Evolutionary conservation across 2,329 filamentous ascomycete genomes (phyloP), one percentile per base, ranked within the genome.

Genomic region (Trichoderma atroviride): DNA sequence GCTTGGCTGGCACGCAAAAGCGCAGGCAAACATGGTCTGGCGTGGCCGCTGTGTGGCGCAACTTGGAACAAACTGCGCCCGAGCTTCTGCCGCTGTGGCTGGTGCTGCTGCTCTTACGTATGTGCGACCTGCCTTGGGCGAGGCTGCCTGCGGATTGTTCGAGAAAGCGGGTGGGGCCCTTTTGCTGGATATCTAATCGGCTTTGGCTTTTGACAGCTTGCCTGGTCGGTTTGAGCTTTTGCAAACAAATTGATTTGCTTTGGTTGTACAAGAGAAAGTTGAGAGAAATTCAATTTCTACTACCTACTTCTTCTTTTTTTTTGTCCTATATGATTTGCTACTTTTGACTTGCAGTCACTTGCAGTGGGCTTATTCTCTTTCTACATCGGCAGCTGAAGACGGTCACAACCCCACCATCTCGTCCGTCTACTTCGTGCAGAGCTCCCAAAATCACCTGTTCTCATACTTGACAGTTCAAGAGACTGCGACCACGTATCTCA

Each of bases 1-100:
- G 47, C 40, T 24, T 40, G 27, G 52, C 52, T 29, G 24, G 47
- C 47, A 50, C 43, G 50, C 61, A 56, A 56, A 55, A 56, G 55
- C 52, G 53, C 55, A 75, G 74, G 74, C 74, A 75, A 74, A 74
- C 74, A 73, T 70, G 52, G 70, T 70, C 71, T 75, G 74, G 74
- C 74, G 74, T 67, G 74, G 74, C 74, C 72, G 52, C 37, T 47
- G 33, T 63, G 62, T 58, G 69, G 64, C 27, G 35, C 68, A 70
- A 50, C 47, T 10, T 13, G 71, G 71, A 56, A 71, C 5, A 35
- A 35, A 14, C 33, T 3, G 11, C 14, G 13, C 6, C 68, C 60
- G 53, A 71, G 72, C 68, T 72, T 52, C 33, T 55, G 47, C 68
- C 60, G 55, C 37, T 52, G 24, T 62, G 59, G 57, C 47, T 57